phyloP scores from a whole-genome alignment of 1,284 basidiomycete species.

The Cystobasidium pallidum region DNA sequence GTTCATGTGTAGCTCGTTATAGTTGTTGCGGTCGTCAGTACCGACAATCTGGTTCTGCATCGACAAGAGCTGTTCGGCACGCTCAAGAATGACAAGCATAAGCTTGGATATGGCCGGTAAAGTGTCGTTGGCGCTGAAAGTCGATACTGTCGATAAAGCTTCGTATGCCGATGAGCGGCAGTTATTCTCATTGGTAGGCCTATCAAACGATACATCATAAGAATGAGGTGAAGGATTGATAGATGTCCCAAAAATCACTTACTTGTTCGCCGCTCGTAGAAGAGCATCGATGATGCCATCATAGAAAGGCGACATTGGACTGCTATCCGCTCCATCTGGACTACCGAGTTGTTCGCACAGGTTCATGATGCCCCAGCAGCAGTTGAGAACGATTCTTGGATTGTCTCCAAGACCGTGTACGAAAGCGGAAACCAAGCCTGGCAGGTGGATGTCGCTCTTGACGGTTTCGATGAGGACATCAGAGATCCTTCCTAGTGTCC shows the following conservation, averaged over 20 bases:
- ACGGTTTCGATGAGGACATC: constrained; percentile 85
- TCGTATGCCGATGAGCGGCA: constrained; percentile 95
- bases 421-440: constrained; percentile 79
- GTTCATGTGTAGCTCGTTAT: constrained; percentile 97
- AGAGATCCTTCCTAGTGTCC: constrained; percentile 95
- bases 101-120: constrained; percentile 82
- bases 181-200: constrained; percentile 84
- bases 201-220: constrained; percentile 57
- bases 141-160: constrained; percentile 83
- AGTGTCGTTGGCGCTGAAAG: constrained; percentile 78
- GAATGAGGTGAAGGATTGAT: background rate
- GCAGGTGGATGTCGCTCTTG: constrained; percentile 85
- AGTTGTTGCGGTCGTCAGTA: constrained; percentile 95
- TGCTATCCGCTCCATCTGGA: constrained; percentile 60
- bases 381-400: constrained; percentile 82
- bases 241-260: constrained; percentile 4
- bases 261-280: constrained; percentile 83
- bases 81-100: constrained; percentile 74
- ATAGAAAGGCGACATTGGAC: constrained; percentile 83
- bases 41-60: constrained; percentile 94
- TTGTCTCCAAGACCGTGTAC: constrained; percentile 80
- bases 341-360: constrained; percentile 77
- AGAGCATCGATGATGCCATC: constrained; percentile 82
- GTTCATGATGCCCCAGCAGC: constrained; percentile 96
- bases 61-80: constrained; percentile 84